These are phyloP conservation scores for Nymphaea colorata DNA, from an alignment of 164 flowering plant genomes.

Conservation along the genomic window DNA sequence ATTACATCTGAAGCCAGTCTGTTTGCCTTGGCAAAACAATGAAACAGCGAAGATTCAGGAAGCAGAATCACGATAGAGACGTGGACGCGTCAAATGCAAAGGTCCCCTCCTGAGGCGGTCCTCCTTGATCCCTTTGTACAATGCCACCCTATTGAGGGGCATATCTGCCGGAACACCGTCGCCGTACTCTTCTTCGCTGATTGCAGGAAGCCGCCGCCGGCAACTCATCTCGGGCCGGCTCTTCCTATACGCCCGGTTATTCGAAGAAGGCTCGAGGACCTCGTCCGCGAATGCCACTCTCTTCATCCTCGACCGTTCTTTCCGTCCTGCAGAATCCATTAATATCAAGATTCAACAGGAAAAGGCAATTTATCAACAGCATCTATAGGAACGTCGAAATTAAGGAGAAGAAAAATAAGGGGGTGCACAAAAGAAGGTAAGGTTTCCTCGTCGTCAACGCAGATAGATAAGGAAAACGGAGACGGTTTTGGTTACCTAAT, in stretches of 20 bases:
- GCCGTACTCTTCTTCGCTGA: neutral
- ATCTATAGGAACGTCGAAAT: neutral
- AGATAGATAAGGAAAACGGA: no score
- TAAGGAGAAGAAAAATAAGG: no score
- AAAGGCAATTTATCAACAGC: neutral
- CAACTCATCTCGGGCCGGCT: neutral
- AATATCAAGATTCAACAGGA: neutral
- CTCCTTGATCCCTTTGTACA: constrained; percentile 29
- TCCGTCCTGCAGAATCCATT: constrained; percentile 5
- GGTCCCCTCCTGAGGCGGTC: constrained; percentile 11
- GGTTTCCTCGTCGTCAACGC: neutral
- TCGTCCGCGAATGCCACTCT: constrained; percentile 42
- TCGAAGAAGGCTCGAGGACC: constrained; percentile 28
- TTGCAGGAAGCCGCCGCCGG: neutral
- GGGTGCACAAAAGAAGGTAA: no score
- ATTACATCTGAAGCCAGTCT: no score
- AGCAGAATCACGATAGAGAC: no score
- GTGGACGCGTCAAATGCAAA: neutral
- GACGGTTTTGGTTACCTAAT: constrained; percentile 13
- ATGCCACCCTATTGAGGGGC: constrained; percentile 26
- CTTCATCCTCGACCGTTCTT: constrained; percentile 19
- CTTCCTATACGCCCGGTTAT: constrained; percentile 23
- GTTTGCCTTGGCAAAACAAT: no score
- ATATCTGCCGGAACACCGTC: constrained; percentile 3
- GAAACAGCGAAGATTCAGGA: no score